Percentiles rank a stretch among this genome's conserved stretches.
phyloP scores from a whole-genome alignment of 768 basidiomycete species.

The Leccinum variicolor region DNA sequence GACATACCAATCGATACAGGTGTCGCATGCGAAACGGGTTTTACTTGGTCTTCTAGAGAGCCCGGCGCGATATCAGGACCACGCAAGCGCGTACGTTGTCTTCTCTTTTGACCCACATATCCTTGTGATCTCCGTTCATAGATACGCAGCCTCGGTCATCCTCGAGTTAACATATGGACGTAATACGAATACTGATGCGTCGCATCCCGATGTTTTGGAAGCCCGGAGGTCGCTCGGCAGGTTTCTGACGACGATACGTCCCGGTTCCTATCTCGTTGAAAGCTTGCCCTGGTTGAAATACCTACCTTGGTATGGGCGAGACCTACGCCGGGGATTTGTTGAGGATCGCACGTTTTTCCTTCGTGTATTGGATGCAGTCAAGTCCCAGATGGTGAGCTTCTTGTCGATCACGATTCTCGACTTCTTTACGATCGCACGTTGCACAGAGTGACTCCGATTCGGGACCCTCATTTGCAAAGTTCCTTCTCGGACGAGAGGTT shows the following conservation, averaged over 20 bases:
- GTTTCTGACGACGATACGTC: slow-evolving; percentile 21
- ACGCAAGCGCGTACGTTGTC: slow-evolving; percentile 33
- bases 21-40: slow-evolving; percentile 23
- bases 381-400: slow-evolving; percentile 36
- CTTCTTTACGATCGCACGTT: slow-evolving; percentile 1
- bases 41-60: slow-evolving; percentile 13
- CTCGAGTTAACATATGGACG: slow-evolving; percentile 22
- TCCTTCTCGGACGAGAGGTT: slow-evolving; percentile 46
- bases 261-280: slow-evolving; percentile 35
- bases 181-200: slow-evolving; percentile 7
- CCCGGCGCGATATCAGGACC: slow-evolving; percentile 9
- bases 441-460: slow-evolving; percentile 12
- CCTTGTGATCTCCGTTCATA: background rate
- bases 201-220: slow-evolving; percentile 16
- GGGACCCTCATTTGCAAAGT: slow-evolving; percentile 49
- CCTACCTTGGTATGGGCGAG: slow-evolving; percentile 58
- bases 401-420: background rate
- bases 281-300: slow-evolving; percentile 33
- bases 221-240: slow-evolving; percentile 20
- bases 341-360: slow-evolving; percentile 49
- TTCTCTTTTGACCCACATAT: slow-evolving; percentile 30
- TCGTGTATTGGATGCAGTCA: slow-evolving; percentile 42
- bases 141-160: slow-evolving; percentile 15
- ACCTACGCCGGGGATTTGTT: slow-evolving; percentile 48
- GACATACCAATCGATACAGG: slow-evolving; percentile 45